A percentile compares a stretch with the other conserved stretches of the same genome.
Conservation (phyloP, 176 grass and related monocot genomes). For the Chrysopogon serrulatus region DNA sequence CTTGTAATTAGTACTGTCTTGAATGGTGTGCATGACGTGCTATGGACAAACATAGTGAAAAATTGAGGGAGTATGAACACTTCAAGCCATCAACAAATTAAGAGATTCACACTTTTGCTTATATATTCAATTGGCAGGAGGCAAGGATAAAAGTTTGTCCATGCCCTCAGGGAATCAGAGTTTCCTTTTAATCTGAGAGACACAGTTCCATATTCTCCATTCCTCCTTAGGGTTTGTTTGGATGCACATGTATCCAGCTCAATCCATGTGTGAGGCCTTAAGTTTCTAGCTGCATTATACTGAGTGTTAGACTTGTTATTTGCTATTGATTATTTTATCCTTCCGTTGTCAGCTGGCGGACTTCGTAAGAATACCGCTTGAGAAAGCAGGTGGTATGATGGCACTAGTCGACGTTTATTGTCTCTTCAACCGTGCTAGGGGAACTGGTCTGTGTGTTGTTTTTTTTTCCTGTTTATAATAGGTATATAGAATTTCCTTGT, state of each 20-base stretch:
- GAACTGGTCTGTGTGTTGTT: slow-evolving; percentile 86
- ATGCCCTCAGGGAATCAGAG: background rate
- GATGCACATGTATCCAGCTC: too few species aligned
- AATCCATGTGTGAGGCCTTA: too few species aligned
- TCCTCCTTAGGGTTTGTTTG: too few species aligned
- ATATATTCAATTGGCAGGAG: background rate
- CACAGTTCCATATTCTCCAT: background rate
- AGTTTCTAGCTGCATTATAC: background rate
- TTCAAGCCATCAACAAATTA: background rate
- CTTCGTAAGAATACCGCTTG: slow-evolving; percentile 83
- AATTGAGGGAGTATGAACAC: background rate
- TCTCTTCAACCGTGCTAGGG: slow-evolving; percentile 93
- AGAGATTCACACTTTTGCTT: background rate
- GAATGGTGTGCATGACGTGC: background rate
- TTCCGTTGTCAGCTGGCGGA: slow-evolving; percentile 67
- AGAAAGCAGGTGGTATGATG: slow-evolving; percentile 95
- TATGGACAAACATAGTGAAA: background rate
- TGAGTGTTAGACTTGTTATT: slow-evolving; percentile 4
- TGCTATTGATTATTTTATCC: background rate
- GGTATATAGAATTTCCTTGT: background rate
- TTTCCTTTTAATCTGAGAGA: slow-evolving; percentile 10
- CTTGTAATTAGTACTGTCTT: background rate
- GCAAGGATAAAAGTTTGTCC: background rate
- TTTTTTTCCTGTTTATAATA: slow-evolving; percentile 23
- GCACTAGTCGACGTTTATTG: slow-evolving; percentile 92